These are phyloP conservation scores for Phytophthora syringae DNA, from an alignment of 352 stramenopile genomes.

Conservation along the genomic window DNA sequence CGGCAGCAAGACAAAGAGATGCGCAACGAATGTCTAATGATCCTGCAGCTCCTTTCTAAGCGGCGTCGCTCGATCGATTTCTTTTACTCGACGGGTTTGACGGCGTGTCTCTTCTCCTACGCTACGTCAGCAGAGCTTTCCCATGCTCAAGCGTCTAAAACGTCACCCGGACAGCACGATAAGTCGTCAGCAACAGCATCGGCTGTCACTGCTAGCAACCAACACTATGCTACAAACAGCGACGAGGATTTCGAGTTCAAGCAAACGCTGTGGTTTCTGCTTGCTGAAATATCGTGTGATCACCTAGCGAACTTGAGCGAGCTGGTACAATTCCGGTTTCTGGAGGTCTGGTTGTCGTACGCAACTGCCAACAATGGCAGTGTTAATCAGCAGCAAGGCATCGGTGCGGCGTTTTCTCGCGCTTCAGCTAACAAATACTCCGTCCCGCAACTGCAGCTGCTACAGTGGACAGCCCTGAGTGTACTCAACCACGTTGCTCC, in stretches of 20 bases:
- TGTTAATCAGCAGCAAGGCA: slow-evolving; percentile 7
- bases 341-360: slow-evolving; percentile 70
- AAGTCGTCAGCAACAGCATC: slow-evolving; percentile 26
- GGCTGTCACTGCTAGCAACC: slow-evolving; percentile 58
- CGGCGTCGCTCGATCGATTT: slow-evolving; percentile 52
- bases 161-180: background rate
- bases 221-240: slow-evolving; percentile 71
- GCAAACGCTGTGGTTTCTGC: slow-evolving; percentile 72
- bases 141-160: slow-evolving; percentile 8
- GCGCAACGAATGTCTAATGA: slow-evolving; percentile 79
- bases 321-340: slow-evolving; percentile 73
- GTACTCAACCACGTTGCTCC: slow-evolving; percentile 59
- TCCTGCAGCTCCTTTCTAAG: slow-evolving; percentile 65
- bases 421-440: slow-evolving; percentile 49
- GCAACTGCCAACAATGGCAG: slow-evolving; percentile 27
- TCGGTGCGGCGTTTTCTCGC: background rate
- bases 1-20: slow-evolving; percentile 82
- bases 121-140: slow-evolving; percentile 59
- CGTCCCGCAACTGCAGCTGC: slow-evolving; percentile 47
- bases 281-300: slow-evolving; percentile 58
- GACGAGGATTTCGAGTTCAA: slow-evolving; percentile 88
- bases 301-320: slow-evolving; percentile 62
- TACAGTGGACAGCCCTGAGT: slow-evolving; percentile 65
- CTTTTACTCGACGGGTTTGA: slow-evolving; percentile 69
- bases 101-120: slow-evolving; percentile 67